These are phyloP conservation scores for Boletus rufocinnamomeus DNA, from an alignment of 768 basidiomycete genomes.

Conservation along the genomic window DNA sequence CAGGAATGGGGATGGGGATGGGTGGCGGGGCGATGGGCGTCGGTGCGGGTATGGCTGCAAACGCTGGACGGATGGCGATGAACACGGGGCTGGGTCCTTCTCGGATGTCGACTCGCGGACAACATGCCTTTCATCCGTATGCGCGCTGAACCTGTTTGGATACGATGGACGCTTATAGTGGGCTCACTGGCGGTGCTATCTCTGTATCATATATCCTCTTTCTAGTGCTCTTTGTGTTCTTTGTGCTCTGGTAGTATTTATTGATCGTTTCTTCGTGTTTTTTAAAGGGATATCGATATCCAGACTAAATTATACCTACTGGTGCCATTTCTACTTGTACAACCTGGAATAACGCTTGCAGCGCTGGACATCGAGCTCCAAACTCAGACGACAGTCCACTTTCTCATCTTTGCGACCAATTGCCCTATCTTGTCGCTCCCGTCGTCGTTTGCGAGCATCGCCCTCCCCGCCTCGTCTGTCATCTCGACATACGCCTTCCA, in stretches of 20 bases:
- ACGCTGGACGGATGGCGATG: constrained; percentile 44
- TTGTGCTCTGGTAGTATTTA: constrained; percentile 21
- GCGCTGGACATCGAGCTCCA: background rate
- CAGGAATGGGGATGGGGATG: constrained; percentile 43
- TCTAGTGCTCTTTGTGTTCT: constrained; percentile 19
- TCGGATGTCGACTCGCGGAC: constrained; percentile 51
- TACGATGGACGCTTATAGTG: background rate
- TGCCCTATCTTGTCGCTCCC: constrained; percentile 21
- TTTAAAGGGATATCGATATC: background rate
- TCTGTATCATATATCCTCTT: constrained; percentile 36
- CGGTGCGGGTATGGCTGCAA: constrained; percentile 31
- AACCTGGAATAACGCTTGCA: background rate
- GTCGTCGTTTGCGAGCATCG: constrained; percentile 19
- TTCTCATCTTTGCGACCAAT: constrained; percentile 36
- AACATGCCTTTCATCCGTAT: constrained; percentile 68
- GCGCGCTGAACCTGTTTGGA: constrained; percentile 41
- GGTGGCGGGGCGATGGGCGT: constrained; percentile 41
- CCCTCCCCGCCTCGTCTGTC: constrained; percentile 48
- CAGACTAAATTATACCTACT: constrained; percentile 7
- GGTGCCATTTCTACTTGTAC: constrained; percentile 11
- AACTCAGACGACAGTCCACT: constrained; percentile 23
- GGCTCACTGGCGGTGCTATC: constrained; percentile 10
- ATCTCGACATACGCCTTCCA: constrained; percentile 77
- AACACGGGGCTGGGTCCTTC: constrained; percentile 49
- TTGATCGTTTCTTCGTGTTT: constrained; percentile 6